Evolutionary conservation across 2,329 filamentous ascomycete genomes (phyloP), one percentile per base, ranked within the genome.

Genomic region (Onygena corvina): DNA sequence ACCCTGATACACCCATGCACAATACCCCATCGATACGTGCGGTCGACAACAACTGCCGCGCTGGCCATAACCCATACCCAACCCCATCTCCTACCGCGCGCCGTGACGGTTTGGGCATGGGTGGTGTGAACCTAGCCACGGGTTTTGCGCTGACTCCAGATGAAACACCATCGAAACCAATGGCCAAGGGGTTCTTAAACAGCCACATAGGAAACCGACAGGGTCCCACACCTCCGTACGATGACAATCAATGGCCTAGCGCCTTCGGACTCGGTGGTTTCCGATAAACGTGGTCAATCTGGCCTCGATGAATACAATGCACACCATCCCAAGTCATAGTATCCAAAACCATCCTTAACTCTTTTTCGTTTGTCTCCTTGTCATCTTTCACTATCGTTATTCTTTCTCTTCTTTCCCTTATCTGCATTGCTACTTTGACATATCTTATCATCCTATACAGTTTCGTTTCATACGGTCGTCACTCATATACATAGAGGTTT

Each of bases 221-320:
- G 68, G 95, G 89, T 84, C 90, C 89, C 2, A 96, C 92, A 12
- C 92, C 92, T 18, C 90, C 92, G 2, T 94, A 95, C 58, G 89
- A 94, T 61, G 89, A 94, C 59, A 81, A 82, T 54, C 89, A 94
- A 64, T 96, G 89, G 90, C 87, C 84, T 14, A 80, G 84, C 6
- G 83, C 85, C 35, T 84, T 86, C 25, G 80, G 87, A 8, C 84
- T 86, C 4, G 88, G 84, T 67, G 88, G 89, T 57, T 84, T 85
- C 83, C 48, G 38, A 42, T 42, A 42, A 23, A 42, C 38, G 21
- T 42, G 20, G 79, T 81, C 60, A 49, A 66, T 58, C 55, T 61
- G 64, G 50, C 68, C 65, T 59, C 50, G 33, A n/a, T 46, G 30
- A 18, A 46, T 34, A 46, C 44, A 16, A 6, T 33, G 4, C 16